Percentiles rank a stretch among this genome's conserved stretches.
Evolutionary conservation across 116 monocot genomes (phyloP).

Genomic region (Dioscorea cayenensis): DNA sequence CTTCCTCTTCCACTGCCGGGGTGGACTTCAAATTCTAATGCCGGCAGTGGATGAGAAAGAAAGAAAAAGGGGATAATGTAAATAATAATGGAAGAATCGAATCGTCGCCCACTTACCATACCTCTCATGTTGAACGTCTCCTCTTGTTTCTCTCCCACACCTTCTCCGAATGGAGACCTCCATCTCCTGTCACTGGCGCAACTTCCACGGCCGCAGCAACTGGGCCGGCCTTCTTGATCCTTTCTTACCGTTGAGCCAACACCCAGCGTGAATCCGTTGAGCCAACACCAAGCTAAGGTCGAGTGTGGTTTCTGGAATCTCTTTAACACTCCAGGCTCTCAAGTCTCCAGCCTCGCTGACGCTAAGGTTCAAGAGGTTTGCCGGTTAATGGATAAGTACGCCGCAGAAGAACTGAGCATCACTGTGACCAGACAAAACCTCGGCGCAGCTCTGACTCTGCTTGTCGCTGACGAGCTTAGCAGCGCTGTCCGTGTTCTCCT

Average conservation of each 20-base stretch:
- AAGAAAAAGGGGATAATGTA: too few species aligned
- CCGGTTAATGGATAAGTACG: conserved; percentile 31
- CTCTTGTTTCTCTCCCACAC: conserved; percentile 30
- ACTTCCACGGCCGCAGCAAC: too few species aligned
- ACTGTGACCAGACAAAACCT: conserved; percentile 76
- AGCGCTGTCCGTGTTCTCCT: conserved; percentile 39
- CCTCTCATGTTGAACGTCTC: conserved; percentile 33
- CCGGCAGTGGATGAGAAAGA: too few species aligned
- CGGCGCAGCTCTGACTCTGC: conserved; percentile 51
- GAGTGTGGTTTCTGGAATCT: too few species aligned
- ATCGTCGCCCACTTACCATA: too few species aligned
- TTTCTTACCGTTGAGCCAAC: too few species aligned
- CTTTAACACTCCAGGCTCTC: conserved; percentile 29
- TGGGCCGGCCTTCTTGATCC: too few species aligned
- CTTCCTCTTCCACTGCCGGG: too few species aligned
- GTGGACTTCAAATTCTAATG: too few species aligned
- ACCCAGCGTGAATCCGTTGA: neutral
- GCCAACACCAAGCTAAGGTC: neutral
- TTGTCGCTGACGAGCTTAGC: conserved; percentile 56
- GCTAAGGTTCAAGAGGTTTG: conserved; percentile 25
- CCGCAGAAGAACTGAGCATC: conserved; percentile 60
- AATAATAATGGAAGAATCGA: too few species aligned
- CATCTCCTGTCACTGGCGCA: conserved; percentile 21
- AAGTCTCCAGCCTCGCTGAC: conserved; percentile 30
- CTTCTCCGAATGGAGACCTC: conserved; percentile 74